Conservation (phyloP, 2,329 filamentous ascomycete species). For the Lachnellula willkommii region DNA sequence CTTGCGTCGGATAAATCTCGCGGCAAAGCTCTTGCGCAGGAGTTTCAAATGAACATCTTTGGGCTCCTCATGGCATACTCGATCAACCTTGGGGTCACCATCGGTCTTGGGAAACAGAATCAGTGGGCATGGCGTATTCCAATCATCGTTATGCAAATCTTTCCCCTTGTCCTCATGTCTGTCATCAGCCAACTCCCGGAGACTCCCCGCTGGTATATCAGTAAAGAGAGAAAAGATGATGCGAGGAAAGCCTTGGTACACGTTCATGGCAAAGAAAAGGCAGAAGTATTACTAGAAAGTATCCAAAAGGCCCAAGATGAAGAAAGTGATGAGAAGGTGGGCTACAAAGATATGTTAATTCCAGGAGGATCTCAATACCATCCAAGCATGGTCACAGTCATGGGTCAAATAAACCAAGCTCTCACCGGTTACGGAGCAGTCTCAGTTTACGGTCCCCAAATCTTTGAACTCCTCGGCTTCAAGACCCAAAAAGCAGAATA, state of each 20-base stretch:
- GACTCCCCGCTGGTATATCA: slow-evolving; percentile 53
- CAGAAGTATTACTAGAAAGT: slow-evolving; percentile 44
- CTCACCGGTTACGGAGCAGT: slow-evolving; percentile 55
- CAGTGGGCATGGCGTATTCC: slow-evolving; percentile 59
- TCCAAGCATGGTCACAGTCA: slow-evolving; percentile 54
- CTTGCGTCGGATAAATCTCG: slow-evolving; percentile 50
- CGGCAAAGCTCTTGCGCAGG: slow-evolving; percentile 54
- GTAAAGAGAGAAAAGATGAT: slow-evolving; percentile 44
- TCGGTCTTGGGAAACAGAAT: slow-evolving; percentile 47
- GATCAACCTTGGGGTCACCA: slow-evolving; percentile 52
- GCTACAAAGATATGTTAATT: slow-evolving; percentile 53
- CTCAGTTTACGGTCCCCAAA: slow-evolving; percentile 58
- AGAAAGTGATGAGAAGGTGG: slow-evolving; percentile 40
- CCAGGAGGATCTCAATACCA: slow-evolving; percentile 52
- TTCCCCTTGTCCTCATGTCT: slow-evolving; percentile 48
- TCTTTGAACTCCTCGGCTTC: slow-evolving; percentile 57
- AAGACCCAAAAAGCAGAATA: slow-evolving; percentile 46
- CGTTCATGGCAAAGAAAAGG: slow-evolving; percentile 47
- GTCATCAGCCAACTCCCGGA: slow-evolving; percentile 51
- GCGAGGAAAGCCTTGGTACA: slow-evolving; percentile 43
- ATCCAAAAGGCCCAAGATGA: slow-evolving; percentile 47
- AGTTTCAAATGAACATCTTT: slow-evolving; percentile 61
- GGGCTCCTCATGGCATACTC: slow-evolving; percentile 56
- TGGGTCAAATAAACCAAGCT: slow-evolving; percentile 59
- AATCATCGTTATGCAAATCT: slow-evolving; percentile 56